Percentiles rank a stretch among this genome's conserved stretches.
phyloP scores from a whole-genome alignment of 2,329 filamentous ascomycete species.

The Sarocladium brachiariae region DNA sequence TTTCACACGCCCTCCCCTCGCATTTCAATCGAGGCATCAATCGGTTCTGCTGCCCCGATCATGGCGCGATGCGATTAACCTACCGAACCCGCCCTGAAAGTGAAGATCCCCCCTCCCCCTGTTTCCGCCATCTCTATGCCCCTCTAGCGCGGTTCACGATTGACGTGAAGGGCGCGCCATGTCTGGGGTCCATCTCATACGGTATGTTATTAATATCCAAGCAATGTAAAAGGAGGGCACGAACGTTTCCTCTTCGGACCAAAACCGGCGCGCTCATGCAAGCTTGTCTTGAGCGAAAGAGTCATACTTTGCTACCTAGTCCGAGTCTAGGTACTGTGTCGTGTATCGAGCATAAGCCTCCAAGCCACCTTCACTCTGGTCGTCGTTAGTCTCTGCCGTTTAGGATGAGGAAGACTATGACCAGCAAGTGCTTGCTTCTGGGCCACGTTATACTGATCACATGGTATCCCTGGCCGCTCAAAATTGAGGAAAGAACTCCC shows the following conservation, averaged over 20 bases:
- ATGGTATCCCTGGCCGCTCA: too few species aligned
- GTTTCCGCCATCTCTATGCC: neutral
- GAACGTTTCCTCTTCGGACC: neutral
- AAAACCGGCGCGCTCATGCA: neutral
- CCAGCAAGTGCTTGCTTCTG: too few species aligned
- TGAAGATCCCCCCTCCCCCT: slow-evolving; percentile 1
- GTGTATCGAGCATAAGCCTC: neutral
- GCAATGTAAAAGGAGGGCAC: neutral
- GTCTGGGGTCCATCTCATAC: neutral
- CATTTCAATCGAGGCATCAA: neutral
- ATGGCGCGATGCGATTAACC: neutral
- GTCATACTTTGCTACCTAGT: neutral
- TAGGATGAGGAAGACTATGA: too few species aligned
- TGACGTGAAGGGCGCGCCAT: slow-evolving; percentile 3
- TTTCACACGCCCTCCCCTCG: neutral
- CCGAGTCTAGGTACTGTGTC: neutral
- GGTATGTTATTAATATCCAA: neutral
- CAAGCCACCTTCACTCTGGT: too few species aligned
- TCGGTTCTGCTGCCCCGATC: slow-evolving; percentile 7
- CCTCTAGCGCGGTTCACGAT: neutral
- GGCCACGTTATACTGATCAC: too few species aligned
- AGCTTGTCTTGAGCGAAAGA: neutral
- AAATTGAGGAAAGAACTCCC: too few species aligned
- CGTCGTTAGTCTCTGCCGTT: too few species aligned
- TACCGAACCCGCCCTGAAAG: neutral